Evolutionary conservation across 2,329 filamentous ascomycete genomes (phyloP).

Genomic region (Xylaria sp.): DNA sequence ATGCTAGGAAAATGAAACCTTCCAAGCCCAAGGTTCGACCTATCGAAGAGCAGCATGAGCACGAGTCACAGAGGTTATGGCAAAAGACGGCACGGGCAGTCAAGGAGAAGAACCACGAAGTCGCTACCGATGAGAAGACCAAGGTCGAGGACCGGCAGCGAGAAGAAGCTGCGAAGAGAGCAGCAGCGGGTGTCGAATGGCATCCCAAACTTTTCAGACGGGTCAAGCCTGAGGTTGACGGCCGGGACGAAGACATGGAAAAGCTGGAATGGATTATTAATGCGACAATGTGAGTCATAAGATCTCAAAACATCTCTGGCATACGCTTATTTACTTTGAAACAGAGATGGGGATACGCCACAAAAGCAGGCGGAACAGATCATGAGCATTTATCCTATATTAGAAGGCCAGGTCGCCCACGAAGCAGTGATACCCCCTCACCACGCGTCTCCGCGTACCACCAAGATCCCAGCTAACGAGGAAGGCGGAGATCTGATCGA

Average conservation of each 20-base stretch:
- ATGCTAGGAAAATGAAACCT: slow-evolving; percentile 79
- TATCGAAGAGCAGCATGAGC: slow-evolving; percentile 82
- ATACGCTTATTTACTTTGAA: slow-evolving; percentile 30
- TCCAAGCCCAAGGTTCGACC: slow-evolving; percentile 76
- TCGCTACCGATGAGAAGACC: slow-evolving; percentile 95
- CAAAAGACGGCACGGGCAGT: slow-evolving; percentile 80
- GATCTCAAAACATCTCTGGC: background rate
- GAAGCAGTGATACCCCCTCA: slow-evolving; percentile 63
- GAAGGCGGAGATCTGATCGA: slow-evolving; percentile 59
- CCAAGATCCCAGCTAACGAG: slow-evolving; percentile 24
- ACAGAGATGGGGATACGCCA: slow-evolving; percentile 64
- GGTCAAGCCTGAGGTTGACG: slow-evolving; percentile 73
- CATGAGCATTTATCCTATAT: slow-evolving; percentile 81
- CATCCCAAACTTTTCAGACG: slow-evolving; percentile 82
- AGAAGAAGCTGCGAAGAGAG: slow-evolving; percentile 81
- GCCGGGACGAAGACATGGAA: slow-evolving; percentile 80
- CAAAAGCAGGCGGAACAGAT: slow-evolving; percentile 81
- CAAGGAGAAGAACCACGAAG: slow-evolving; percentile 81
- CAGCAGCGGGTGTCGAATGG: slow-evolving; percentile 84
- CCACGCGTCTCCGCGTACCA: slow-evolving; percentile 38
- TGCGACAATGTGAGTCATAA: slow-evolving; percentile 70
- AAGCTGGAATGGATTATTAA: slow-evolving; percentile 95
- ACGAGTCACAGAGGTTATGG: slow-evolving; percentile 92
- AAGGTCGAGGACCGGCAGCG: slow-evolving; percentile 92
- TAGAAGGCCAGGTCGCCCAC: slow-evolving; percentile 72